These are phyloP conservation scores for Cercospora sp. DNA, from an alignment of 2,329 filamentous ascomycete genomes.

Conservation along the genomic window DNA sequence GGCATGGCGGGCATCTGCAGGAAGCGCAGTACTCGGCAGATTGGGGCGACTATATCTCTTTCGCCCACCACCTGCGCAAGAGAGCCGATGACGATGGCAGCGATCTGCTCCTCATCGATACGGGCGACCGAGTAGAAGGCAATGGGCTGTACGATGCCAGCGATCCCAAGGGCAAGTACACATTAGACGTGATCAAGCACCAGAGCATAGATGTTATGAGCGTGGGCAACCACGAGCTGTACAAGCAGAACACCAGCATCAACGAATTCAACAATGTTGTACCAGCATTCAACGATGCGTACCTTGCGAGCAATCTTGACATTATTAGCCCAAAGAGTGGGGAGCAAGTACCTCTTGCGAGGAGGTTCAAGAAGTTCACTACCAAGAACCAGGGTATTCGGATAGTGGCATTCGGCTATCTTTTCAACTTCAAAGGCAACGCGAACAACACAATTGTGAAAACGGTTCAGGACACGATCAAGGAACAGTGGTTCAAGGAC, in stretches of 20 bases:
- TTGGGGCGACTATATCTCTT: slow-evolving; percentile 97
- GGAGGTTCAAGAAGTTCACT: slow-evolving; percentile 82
- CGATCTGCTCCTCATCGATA: slow-evolving; percentile 92
- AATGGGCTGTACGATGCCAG: slow-evolving; percentile 94
- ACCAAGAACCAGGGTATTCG: slow-evolving; percentile 85
- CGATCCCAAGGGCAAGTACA: slow-evolving; percentile 81
- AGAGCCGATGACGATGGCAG: slow-evolving; percentile 75
- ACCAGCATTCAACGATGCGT: slow-evolving; percentile 75
- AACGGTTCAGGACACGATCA: slow-evolving; percentile 74
- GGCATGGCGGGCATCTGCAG: slow-evolving; percentile 89
- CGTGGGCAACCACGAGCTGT: slow-evolving; percentile 93
- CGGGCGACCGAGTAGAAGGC: slow-evolving; percentile 88
- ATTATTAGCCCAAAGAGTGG: slow-evolving; percentile 74
- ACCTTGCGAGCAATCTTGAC: slow-evolving; percentile 90
- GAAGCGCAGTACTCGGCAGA: slow-evolving; percentile 93
- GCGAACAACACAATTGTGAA: slow-evolving; percentile 87
- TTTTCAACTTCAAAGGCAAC: slow-evolving; percentile 91
- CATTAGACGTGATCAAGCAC: slow-evolving; percentile 80
- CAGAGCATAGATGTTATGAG: slow-evolving; percentile 82
- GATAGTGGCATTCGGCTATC: slow-evolving; percentile 86
- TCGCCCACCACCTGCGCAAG: slow-evolving; percentile 76
- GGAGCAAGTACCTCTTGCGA: slow-evolving; percentile 71
- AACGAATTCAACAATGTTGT: slow-evolving; percentile 78
- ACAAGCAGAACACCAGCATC: slow-evolving; percentile 73
- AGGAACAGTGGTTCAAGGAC: slow-evolving; percentile 84